These are phyloP conservation scores for Umbelopsis isabellina DNA, from an alignment of 192 early-diverging fungal species.

Conservation along the genomic window DNA sequence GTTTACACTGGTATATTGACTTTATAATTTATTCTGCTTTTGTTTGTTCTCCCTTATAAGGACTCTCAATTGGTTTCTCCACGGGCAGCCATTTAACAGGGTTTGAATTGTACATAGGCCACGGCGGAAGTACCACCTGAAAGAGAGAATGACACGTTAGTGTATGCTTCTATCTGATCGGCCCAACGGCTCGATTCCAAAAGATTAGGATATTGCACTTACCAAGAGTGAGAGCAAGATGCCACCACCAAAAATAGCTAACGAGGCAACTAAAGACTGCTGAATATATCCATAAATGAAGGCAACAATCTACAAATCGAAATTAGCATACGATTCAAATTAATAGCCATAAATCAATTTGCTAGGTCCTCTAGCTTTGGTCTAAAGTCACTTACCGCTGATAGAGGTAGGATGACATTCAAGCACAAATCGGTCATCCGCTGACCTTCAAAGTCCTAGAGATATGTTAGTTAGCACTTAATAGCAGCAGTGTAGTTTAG, in stretches of 20 bases:
- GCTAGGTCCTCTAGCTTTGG: background rate
- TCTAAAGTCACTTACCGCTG: background rate
- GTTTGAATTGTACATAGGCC: constrained; percentile 3
- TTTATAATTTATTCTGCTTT: background rate
- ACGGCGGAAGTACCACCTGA: background rate
- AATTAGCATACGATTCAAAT: background rate
- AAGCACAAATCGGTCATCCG: constrained; percentile 3
- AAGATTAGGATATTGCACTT: background rate
- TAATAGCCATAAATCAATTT: background rate
- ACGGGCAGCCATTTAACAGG: constrained; percentile 5
- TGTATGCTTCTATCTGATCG: background rate
- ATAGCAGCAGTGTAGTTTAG: background rate
- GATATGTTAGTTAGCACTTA: background rate
- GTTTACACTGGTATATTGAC: background rate
- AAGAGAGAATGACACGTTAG: background rate
- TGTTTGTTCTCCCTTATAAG: background rate
- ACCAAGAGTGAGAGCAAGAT: background rate
- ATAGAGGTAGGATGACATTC: constrained; percentile 9
- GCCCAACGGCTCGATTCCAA: too few relatives aligned
- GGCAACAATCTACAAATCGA: background rate
- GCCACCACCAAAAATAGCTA: background rate
- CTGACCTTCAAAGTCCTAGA: constrained; percentile 15
- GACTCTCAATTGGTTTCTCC: background rate
- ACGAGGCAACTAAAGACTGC: background rate
- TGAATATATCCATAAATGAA: constrained; percentile 3